Conservation (phyloP, 441 rosid genomes). For the Populus tomentosa region DNA sequence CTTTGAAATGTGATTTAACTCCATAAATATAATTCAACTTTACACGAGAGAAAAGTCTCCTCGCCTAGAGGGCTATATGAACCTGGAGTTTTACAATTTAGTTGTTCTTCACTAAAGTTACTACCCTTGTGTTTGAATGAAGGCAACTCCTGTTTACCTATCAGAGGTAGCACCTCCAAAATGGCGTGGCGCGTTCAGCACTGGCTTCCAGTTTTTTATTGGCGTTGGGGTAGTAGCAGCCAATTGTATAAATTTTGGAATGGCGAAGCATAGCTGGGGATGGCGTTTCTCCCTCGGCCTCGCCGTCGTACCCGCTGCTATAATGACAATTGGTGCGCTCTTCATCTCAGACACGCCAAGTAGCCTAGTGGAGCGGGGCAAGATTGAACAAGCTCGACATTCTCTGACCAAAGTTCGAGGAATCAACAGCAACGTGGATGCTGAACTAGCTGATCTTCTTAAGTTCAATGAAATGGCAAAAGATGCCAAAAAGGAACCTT, state of each 20-base stretch:
- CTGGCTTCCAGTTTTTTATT: too few relatives aligned
- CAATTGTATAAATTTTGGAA: too few relatives aligned
- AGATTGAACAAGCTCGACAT: constrained; percentile 45
- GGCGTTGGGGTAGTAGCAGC: too few relatives aligned
- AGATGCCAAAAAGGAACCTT: constrained; percentile 42
- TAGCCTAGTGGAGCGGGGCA: constrained; percentile 68
- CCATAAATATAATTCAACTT: neutral
- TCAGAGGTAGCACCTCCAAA: constrained; percentile 49
- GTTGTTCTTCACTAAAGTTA: too few relatives aligned
- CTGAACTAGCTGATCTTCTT: constrained; percentile 46
- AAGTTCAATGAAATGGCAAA: constrained; percentile 44
- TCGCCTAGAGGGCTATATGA: too few relatives aligned
- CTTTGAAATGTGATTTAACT: neutral
- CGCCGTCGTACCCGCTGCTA: constrained; percentile 55
- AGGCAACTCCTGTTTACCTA: constrained; percentile 80
- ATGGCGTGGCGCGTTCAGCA: too few relatives aligned
- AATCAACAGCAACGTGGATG: constrained; percentile 35
- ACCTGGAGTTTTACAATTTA: too few relatives aligned
- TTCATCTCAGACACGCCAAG: constrained; percentile 64
- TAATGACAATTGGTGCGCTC: constrained; percentile 66
- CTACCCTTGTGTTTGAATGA: neutral
- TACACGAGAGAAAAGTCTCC: too few relatives aligned
- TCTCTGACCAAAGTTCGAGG: constrained; percentile 51
- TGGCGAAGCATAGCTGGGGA: too few relatives aligned
- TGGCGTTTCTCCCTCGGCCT: constrained; percentile 62